Conservation (phyloP, 306 rosid genomes). For the Sindora glabra region DNA sequence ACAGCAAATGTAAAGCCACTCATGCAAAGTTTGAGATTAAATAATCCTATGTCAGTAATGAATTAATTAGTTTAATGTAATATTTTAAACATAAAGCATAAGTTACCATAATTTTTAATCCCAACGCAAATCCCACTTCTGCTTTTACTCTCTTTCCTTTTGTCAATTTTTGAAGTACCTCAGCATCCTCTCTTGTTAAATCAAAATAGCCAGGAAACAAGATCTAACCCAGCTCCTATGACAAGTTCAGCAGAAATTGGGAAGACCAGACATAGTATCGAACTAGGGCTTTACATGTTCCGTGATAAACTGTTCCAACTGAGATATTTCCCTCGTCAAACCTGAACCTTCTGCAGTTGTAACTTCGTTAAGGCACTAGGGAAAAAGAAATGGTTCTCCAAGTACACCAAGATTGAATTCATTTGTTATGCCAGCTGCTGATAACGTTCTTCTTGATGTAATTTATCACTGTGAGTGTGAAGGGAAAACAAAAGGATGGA, state of each 20-base stretch:
- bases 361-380: slow-evolving; percentile 74
- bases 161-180: not conserved
- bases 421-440: slow-evolving; percentile 63
- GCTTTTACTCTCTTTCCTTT: not conserved
- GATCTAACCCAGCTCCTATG: not conserved
- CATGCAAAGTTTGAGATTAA: not conserved
- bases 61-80: not conserved
- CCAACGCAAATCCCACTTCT: not conserved
- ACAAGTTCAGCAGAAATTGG: not conserved
- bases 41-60: not conserved
- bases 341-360: slow-evolving; percentile 77
- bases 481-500: not conserved
- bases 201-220: not conserved
- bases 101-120: not conserved
- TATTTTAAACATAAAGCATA: slow-evolving; percentile 4
- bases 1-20: not conserved
- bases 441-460: slow-evolving; percentile 78
- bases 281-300: slow-evolving; percentile 44
- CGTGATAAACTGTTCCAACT: slow-evolving; percentile 69
- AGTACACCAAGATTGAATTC: slow-evolving; percentile 70
- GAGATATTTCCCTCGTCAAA: slow-evolving; percentile 55
- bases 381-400: slow-evolving; percentile 63
- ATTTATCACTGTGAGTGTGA: slow-evolving; percentile 77
- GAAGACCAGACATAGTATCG: not conserved
- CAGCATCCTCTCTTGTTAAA: not conserved